These are phyloP conservation scores for Penicillium sp. DNA, from an alignment of 2,329 filamentous ascomycete species.

Conservation along the genomic window DNA sequence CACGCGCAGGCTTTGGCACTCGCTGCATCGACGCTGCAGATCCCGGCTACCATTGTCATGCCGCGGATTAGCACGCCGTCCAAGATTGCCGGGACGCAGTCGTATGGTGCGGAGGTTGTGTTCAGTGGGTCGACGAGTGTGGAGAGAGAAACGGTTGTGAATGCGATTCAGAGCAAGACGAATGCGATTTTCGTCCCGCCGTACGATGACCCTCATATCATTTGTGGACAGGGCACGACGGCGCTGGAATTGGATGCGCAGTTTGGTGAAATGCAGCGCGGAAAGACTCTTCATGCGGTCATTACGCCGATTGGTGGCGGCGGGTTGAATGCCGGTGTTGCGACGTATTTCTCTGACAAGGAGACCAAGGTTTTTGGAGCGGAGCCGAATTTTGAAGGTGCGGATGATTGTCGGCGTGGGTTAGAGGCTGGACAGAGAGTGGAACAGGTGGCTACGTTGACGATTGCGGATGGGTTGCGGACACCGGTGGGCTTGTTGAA, in stretches of 20 bases:
- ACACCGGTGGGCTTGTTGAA: conserved; percentile 73
- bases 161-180: conserved; percentile 62
- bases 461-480: conserved; percentile 81
- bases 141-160: conserved; percentile 74
- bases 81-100: conserved; percentile 76
- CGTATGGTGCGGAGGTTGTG: conserved; percentile 69
- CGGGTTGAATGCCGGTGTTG: conserved; percentile 77
- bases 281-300: conserved; percentile 56
- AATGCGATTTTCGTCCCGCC: conserved; percentile 77
- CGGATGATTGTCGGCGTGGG: conserved; percentile 72
- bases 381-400: conserved; percentile 76
- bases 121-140: conserved; percentile 75
- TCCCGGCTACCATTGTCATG: conserved; percentile 89
- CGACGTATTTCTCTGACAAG: conserved; percentile 64
- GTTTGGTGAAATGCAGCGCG: conserved; percentile 50
- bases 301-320: conserved; percentile 83
- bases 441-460: conserved; percentile 63
- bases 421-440: conserved; percentile 61
- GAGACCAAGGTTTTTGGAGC: conserved; percentile 75
- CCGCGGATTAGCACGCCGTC: conserved; percentile 74
- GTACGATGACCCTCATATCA: conserved; percentile 87
- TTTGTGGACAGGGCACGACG: conserved; percentile 87
- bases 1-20: conserved; percentile 90
- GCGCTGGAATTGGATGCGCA: conserved; percentile 77
- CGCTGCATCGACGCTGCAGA: conserved; percentile 65